Evolutionary conservation across 2,329 filamentous ascomycete genomes (phyloP), one percentile per base, ranked within the genome.

Genomic region (Paraphoma chrysanthemicola): DNA sequence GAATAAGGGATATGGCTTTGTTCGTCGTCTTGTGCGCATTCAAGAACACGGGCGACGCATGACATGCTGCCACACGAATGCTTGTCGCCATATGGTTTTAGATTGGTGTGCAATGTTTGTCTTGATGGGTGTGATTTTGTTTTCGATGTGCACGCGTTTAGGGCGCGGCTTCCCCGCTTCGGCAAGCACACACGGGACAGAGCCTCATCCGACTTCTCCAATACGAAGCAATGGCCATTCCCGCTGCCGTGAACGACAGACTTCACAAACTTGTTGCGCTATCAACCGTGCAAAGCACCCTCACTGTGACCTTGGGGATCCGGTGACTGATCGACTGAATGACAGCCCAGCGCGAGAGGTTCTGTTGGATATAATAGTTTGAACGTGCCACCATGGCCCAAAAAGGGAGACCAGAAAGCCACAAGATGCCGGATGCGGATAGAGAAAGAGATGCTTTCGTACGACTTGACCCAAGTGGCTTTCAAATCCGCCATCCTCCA

Each of bases 1-100:
- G 67, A 52, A 86, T 83, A 8, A 83, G 66, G 0, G 59, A 58
- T 39, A 85, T 74, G 11, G 78, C 78, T 59, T 85, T 85, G 6
- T 79, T 57, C 1, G 80, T 81, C 0, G 83, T 85, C 8, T 71
- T 63, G 5, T 63, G 67, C 2, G 82, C 79, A 0, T 78, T 80
- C 11, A 86, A 78, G 58, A 84, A 83, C 44, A 82, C 62, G 0
- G 83, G 81, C 6, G 77, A 62, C 9, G 57, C 62, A 33, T 72
- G 70, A 36, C 70, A 71, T 18, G 68, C 69, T 42, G 70, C 68
- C 18, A 69, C 63, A 9, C 70, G 67, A 11, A 71, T 42, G 2
- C 45, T 23, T 10, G 41, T 56, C 29, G 51, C 23, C 64, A 67
- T 68, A 4, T 44, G 10, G 18, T n/a, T 7, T 23, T 11, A 29